Conservation (phyloP, 2,329 filamentous ascomycete genomes). For the Nothophaeocryptopus gaeumannii region DNA sequence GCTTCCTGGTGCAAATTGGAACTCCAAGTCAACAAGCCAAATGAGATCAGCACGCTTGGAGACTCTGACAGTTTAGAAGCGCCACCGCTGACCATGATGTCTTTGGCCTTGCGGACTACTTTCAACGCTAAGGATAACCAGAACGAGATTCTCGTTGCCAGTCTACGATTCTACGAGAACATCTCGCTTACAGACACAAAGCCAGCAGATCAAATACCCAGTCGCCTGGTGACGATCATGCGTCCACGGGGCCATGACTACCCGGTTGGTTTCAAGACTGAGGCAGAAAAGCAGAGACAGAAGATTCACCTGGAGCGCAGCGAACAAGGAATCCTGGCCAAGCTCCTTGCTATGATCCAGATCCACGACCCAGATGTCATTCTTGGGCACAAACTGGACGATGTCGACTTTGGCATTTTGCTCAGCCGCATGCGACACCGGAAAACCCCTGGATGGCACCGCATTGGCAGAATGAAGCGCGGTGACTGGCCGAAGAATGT, state of each 20-base stretch:
- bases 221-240: slow-evolving; percentile 87
- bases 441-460: slow-evolving; percentile 91
- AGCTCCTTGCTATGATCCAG: slow-evolving; percentile 86
- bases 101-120: slow-evolving; percentile 78
- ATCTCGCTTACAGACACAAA: slow-evolving; percentile 84
- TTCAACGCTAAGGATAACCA: slow-evolving; percentile 93
- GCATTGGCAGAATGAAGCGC: slow-evolving; percentile 81
- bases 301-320: slow-evolving; percentile 77
- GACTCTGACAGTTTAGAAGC: slow-evolving; percentile 79
- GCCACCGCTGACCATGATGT: slow-evolving; percentile 94
- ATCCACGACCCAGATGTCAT: slow-evolving; percentile 89
- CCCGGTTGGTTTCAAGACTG: slow-evolving; percentile 79
- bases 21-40: slow-evolving; percentile 74
- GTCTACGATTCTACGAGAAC: slow-evolving; percentile 88
- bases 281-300: slow-evolving; percentile 71
- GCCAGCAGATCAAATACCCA: slow-evolving; percentile 81
- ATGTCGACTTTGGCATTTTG: slow-evolving; percentile 90
- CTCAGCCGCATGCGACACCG: slow-evolving; percentile 82
- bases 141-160: slow-evolving; percentile 90
- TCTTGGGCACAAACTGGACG: slow-evolving; percentile 92
- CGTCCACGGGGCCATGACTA: slow-evolving; percentile 71
- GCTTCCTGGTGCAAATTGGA: slow-evolving; percentile 97
- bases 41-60: slow-evolving; percentile 67
- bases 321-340: slow-evolving; percentile 79
- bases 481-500: slow-evolving; percentile 83